Base-by-base conservation (phyloP, 495 filamentous ascomycete species). In the Sphaerosporella brunnea region DNA sequence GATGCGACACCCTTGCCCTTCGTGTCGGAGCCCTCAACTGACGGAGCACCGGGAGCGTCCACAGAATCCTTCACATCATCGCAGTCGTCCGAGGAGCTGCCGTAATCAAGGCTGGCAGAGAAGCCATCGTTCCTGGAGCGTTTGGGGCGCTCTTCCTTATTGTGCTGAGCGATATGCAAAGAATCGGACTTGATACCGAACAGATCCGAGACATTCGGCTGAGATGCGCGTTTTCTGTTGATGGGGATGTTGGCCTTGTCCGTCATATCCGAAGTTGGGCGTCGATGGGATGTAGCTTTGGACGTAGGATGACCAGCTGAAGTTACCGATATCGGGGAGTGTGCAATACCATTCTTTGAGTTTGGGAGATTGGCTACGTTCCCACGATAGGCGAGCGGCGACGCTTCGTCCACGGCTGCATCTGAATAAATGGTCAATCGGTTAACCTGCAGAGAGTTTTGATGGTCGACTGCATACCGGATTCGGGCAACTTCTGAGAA, bases 61-160 rank as follows among this genome's bases (percentile, higher is more conserved):
- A n/a, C n/a, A n/a, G n/a, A n/a, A n/a, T n/a, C n/a, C n/a, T n/a
- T n/a, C n/a, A n/a, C n/a, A n/a, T n/a, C n/a, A n/a, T 39, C 36
- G 19, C 19, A 24, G n/a, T 30, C 20, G 20, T 19, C 2, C 10
- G 21, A 15, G 2, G 41, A 24, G 2, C 10, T 44, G 9, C 41
- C 41, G 18, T 44, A 44, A 23, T 26, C 19, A n/a, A 44, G 24
- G 2, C 41, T 9, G n/a, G n/a, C 37, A 40, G 37, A 40, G 2
- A 40, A 21, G n/a, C 15, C 10, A 1, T 40, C 37, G 18, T 40
- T 40, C 18, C 37, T 40, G 10, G 37, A 40, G 3, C 37, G 37
- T 20, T 40, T 40, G n/a, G 37, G n/a, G n/a, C n/a, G n/a, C n/a
- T n/a, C 37, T 40, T 40, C 21, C 10, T 15, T 40, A 16, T 40